Base-by-base conservation (phyloP, 2,329 filamentous ascomycete species). In the Colletotrichum caudatum region DNA sequence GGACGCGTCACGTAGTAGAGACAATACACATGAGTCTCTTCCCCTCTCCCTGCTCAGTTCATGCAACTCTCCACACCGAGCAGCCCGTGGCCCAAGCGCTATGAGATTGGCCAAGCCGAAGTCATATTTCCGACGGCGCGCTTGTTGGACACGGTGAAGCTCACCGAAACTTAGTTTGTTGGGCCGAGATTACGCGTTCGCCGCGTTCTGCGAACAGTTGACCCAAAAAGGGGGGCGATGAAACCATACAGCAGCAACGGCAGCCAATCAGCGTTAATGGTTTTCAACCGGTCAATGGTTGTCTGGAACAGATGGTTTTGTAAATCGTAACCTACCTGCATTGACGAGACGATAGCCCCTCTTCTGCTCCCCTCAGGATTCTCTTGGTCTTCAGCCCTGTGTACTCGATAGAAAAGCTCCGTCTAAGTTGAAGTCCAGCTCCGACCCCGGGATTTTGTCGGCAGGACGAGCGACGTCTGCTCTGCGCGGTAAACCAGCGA, bases 191-290 rank as follows among this genome's bases (percentile, higher is more conserved):
- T 62, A 41, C n/a, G 20, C 26, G 5, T 48, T n/a, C 29, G 29
- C 46, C 29, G 4, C 14, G 14, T 3, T 12, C 11, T 3, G 48
- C 14, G 20, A 16, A n/a, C n/a, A 16, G 11, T 44, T 20, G 14
- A 6, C 59, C 59, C 46, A 20, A 14, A 62, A 51, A 16, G 26
- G 60, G 60, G 60, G 35, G 60, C n/a, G 35, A 53, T 63, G 60
- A 53, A 63, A 53, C 46, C 50, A 37, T 53, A 41, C 2, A 20
- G 60, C 12, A 26, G 37, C 46, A 9, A 41, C 3, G 26, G 33
- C 44, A 26, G 23, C 60, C 60, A 63, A 63, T 53, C 60, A 33
- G 60, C 46, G 26, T 20, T 4, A 18, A 14, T 18, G 1, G n/a
- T 26, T n/a, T 23, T 8, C n/a, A 20, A n/a, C 33, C 16, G n/a